Base-by-base conservation (phyloP, 257 asterid genomes). In the Gentiana dahurica region DNA sequence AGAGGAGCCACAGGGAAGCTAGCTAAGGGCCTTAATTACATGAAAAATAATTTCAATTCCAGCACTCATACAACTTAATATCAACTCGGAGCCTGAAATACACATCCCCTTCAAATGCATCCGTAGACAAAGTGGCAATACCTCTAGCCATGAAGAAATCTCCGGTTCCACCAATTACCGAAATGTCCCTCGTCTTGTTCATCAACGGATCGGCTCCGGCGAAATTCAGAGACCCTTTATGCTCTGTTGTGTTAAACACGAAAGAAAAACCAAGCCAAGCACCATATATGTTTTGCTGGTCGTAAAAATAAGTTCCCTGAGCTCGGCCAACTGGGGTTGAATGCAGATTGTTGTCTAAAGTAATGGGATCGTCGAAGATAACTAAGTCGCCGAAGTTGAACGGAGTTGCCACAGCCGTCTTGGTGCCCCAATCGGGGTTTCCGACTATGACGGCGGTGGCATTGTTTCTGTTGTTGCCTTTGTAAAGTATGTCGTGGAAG, bases 101-200 rank as follows among this genome's bases (percentile, higher is more conserved):
- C 41, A 81, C 95, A 0, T 79, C 92, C 1, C 82, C 87, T 49
- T 89, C 95, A 2, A 69, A 60, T 0, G 97, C 82, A 71, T 86
- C 95, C 0, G 95, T 89, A 49, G 6, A 60, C 67, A 89, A 12
- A 12, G 89, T 79, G 3, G 94, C 97, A 47, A 83, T 73, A 32
- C 97, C 97, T 67, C 94, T 71, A 3, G 78, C n/a, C 95, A 89
- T 83, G 83, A 89, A 89, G 66, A 86, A 89, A 43, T 89, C 95
- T 0, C 95, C 97, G 0, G 97, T 85, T 5, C 97, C 95, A 1
- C 97, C 97, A 6, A 89, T 62, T 3, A 89, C 92, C 43, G 94
- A 83, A 44, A 89, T 61, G 57, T 89, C 95, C 77, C 95, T 81
- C 0, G 84, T 78, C 84, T 81, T 79, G 62, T 81, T 77, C 87